phyloP scores from a whole-genome alignment of 192 early-diverging fungal species.

The Spinellus fusiger region DNA sequence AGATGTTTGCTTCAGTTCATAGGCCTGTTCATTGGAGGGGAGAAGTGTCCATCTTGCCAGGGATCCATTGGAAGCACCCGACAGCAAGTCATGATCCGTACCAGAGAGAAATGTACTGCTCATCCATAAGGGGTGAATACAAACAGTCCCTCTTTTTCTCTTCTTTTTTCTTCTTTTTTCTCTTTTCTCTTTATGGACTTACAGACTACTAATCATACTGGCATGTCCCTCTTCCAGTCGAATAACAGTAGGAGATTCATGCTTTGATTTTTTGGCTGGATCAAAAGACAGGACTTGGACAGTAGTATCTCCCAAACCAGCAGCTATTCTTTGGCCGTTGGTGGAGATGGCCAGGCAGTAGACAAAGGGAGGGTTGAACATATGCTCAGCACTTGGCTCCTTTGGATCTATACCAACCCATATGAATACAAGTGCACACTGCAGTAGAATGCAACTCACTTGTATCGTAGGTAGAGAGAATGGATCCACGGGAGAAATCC shows the following conservation, averaged over 20 bases:
- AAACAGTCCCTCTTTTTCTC: background rate
- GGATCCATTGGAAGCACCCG: conserved; percentile 24
- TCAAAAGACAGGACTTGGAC: conserved; percentile 29
- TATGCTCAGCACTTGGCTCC: conserved; percentile 29
- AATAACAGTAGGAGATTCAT: background rate
- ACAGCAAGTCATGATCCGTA: conserved; percentile 3
- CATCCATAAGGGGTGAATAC: background rate
- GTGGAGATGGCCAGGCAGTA: conserved; percentile 35
- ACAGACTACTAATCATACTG: conserved; percentile 23
- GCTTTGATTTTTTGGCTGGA: conserved; percentile 1
- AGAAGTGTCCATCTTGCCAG: conserved; percentile 16
- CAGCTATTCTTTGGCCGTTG: conserved; percentile 34
- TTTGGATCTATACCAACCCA: background rate
- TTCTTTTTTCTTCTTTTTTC: background rate
- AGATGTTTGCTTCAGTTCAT: background rate
- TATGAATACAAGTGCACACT: background rate
- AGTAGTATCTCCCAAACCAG: conserved; percentile 41
- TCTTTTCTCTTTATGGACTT: background rate
- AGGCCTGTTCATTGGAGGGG: background rate
- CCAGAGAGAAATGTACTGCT: background rate
- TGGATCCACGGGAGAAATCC: conserved; percentile 42
- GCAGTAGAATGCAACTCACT: conserved; percentile 21
- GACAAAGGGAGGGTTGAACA: conserved; percentile 54
- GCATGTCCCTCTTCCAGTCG: conserved; percentile 20
- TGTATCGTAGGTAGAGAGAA: conserved; percentile 31